Percentiles rank a stretch among this genome's conserved stretches.
Evolutionary conservation across 2,329 filamentous ascomycete species (phyloP).

Genomic region (Colletotrichum higginsianum): DNA sequence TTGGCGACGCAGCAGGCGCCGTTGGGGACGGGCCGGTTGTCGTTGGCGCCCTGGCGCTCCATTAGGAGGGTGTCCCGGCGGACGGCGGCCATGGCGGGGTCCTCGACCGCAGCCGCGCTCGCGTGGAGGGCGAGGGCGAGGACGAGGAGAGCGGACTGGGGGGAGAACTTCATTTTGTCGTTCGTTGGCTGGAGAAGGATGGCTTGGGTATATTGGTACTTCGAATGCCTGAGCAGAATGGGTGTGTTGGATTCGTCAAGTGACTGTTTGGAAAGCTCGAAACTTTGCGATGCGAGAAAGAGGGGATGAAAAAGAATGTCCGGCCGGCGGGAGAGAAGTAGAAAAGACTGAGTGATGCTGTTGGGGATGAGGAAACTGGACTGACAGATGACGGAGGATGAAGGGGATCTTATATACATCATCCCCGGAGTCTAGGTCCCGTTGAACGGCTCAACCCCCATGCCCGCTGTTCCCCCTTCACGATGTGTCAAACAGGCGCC

Average conservation of each 20-base stretch:
- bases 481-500: slow-evolving; percentile 23
- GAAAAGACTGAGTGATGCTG: slow-evolving; percentile 29
- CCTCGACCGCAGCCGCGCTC: slow-evolving; percentile 43
- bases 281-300: background rate
- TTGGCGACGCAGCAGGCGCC: slow-evolving; percentile 54
- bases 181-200: background rate
- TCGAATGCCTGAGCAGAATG: background rate
- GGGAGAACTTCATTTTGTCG: slow-evolving; percentile 50
- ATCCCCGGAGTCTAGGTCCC: background rate
- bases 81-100: slow-evolving; percentile 42
- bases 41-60: slow-evolving; percentile 53
- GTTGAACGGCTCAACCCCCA: background rate
- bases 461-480: slow-evolving; percentile 1
- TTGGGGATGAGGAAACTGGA: background rate
- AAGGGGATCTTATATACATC: slow-evolving; percentile 17
- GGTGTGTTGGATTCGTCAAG: slow-evolving; percentile 8
- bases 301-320: slow-evolving; percentile 18
- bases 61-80: slow-evolving; percentile 46
- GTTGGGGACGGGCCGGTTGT: slow-evolving; percentile 51
- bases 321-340: slow-evolving; percentile 40
- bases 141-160: slow-evolving; percentile 46
- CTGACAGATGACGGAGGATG: background rate
- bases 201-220: background rate
- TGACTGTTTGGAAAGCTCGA: background rate
- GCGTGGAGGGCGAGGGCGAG: slow-evolving; percentile 46